These are phyloP conservation scores for Wakefieldia striispora DNA, from an alignment of 768 basidiomycete genomes.

Conservation along the genomic window DNA sequence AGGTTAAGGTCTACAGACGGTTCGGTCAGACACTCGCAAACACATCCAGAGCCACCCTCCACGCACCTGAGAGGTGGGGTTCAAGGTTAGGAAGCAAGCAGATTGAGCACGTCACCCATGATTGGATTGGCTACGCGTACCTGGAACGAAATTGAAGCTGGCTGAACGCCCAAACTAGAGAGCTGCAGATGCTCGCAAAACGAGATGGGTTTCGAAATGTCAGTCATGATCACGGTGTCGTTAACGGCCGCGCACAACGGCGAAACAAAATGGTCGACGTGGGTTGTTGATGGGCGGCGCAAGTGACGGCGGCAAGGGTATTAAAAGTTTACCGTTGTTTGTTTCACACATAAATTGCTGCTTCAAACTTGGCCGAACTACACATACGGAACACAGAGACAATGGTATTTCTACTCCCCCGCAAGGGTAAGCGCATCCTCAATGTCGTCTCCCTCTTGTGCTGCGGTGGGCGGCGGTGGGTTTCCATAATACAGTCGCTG, in stretches of 20 bases:
- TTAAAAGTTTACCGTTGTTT: slow-evolving; percentile 32
- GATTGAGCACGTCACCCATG: slow-evolving; percentile 14
- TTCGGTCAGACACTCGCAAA: background rate
- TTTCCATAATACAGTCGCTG: slow-evolving; percentile 78
- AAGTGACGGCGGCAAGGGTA: slow-evolving; percentile 13
- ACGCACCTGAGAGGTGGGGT: slow-evolving; percentile 22
- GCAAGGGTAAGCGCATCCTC: slow-evolving; percentile 72
- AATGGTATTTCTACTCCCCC: slow-evolving; percentile 44
- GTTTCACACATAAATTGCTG: slow-evolving; percentile 16
- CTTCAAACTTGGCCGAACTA: no score
- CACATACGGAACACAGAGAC: background rate
- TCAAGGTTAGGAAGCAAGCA: background rate
- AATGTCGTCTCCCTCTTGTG: slow-evolving; percentile 56
- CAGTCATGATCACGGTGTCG: slow-evolving; percentile 27
- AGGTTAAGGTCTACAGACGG: slow-evolving; percentile 72
- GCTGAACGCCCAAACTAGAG: slow-evolving; percentile 93
- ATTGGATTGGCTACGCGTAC: slow-evolving; percentile 46
- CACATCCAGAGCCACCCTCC: background rate
- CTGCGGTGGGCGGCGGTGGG: slow-evolving; percentile 51
- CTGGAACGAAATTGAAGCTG: slow-evolving; percentile 96
- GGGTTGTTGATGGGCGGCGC: slow-evolving; percentile 20
- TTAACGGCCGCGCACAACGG: slow-evolving; percentile 13
- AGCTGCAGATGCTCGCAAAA: slow-evolving; percentile 93
- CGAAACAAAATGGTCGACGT: slow-evolving; percentile 16
- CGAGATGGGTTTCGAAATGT: slow-evolving; percentile 67